phyloP scores from a whole-genome alignment of 139 green algal genomes.

The Coelastrella sp. region DNA sequence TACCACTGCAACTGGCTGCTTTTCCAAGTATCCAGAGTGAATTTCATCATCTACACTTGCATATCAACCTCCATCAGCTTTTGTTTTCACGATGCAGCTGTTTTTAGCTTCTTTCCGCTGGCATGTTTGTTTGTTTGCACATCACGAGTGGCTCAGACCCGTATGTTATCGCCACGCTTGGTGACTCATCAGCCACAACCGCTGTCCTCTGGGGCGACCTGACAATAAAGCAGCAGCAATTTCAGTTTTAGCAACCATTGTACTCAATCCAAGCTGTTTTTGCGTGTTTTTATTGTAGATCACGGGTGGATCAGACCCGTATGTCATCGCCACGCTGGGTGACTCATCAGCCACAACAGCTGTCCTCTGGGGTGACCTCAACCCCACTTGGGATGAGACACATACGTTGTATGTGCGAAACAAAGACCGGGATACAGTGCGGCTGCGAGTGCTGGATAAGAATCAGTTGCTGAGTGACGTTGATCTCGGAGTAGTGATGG shows the following conservation, averaged over 20 bases:
- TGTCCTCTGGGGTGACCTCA: conserved; percentile 30
- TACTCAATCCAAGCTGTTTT: not conserved
- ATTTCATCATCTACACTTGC: too few relatives aligned
- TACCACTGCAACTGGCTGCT: too few relatives aligned
- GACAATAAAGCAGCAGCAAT: too few relatives aligned
- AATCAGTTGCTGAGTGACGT: conserved; percentile 67
- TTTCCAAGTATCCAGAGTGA: too few relatives aligned
- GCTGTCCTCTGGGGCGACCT: conserved; percentile 32
- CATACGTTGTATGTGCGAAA: conserved; percentile 66
- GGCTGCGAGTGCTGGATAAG: conserved; percentile 64
- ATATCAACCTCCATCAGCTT: too few relatives aligned
- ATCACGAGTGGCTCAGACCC: conserved; percentile 56
- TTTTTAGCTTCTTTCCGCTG: not conserved
- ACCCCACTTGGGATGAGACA: conserved; percentile 64
- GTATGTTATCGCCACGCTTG: conserved; percentile 61
- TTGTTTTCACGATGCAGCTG: too few relatives aligned
- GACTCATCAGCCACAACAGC: conserved; percentile 48
- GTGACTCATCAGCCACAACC: conserved; percentile 47
- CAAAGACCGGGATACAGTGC: conserved; percentile 41
- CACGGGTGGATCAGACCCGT: conserved; percentile 62
- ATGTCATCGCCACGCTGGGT: conserved; percentile 56
- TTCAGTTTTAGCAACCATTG: not conserved
- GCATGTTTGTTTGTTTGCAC: not conserved
- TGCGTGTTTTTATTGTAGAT: not conserved
- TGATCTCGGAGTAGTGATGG: conserved; percentile 61